A percentile compares a stretch with the other conserved stretches of the same genome.
Evolutionary conservation across 2,329 filamentous ascomycete species (phyloP).

Genomic region (Colletotrichum sp.): DNA sequence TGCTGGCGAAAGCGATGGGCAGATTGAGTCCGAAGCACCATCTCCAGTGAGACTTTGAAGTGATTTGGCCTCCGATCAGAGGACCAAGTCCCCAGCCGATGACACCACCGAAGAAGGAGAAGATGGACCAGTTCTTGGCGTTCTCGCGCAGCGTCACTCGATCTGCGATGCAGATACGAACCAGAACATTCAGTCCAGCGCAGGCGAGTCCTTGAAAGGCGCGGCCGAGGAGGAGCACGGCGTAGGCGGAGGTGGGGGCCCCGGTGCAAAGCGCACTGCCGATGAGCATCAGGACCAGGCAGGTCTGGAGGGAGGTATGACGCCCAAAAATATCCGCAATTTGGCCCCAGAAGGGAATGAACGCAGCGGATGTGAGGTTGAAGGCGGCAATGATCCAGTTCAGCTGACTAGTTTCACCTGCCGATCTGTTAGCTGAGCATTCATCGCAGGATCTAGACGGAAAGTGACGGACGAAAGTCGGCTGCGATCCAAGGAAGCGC

Average conservation of each 20-base stretch:
- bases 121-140: conserved; percentile 66
- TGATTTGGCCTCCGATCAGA: conserved; percentile 64
- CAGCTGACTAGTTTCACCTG: conserved; percentile 58
- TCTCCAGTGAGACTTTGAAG: conserved; percentile 58
- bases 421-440: conserved; percentile 22
- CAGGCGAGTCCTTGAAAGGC: conserved; percentile 67
- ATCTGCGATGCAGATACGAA: conserved; percentile 69
- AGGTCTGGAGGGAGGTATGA: conserved; percentile 65
- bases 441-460: neutral
- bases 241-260: conserved; percentile 56
- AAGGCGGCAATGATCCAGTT: conserved; percentile 76
- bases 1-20: conserved; percentile 56
- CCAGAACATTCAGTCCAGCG: conserved; percentile 65
- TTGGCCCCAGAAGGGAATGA: conserved; percentile 71
- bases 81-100: conserved; percentile 64
- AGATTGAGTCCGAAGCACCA: conserved; percentile 72
- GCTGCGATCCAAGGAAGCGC: conserved; percentile 61
- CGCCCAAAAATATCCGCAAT: conserved; percentile 70
- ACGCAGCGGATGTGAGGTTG: conserved; percentile 70
- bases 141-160: conserved; percentile 67
- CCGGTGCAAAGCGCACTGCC: conserved; percentile 68
- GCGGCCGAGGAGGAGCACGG: conserved; percentile 66
- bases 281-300: conserved; percentile 61
- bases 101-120: conserved; percentile 63
- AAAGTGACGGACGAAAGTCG: conserved; percentile 52